Evolutionary conservation across 2,329 filamentous ascomycete species (phyloP), one percentile per base, ranked within the genome.

Genomic region (Botrytis sinoallii): DNA sequence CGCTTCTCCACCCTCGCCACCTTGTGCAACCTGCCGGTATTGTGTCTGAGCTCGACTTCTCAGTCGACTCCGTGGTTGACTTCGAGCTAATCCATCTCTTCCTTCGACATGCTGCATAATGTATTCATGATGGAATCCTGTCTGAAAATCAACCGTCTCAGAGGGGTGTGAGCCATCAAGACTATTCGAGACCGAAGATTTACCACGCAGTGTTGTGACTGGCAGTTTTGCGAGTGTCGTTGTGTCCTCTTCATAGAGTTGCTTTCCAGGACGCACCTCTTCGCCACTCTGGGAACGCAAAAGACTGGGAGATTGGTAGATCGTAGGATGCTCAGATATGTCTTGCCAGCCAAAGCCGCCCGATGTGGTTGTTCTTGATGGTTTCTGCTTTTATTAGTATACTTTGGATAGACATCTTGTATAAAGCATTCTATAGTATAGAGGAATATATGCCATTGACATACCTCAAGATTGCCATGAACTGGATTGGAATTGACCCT

Each of bases 141-240:
- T 74, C 60, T 77, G 74, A 55, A 80, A 79, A 61, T 80, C 78
- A 52, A 81, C 57, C 16, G 74, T 76, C 42, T 78, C 78, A 59
- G 75, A 77, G 42, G 75, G 74, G 44, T 74, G 55, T 29, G 76
- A 77, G 22, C 77, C 78, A 74, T 79, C 76, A 42, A 76, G 74
- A 57, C 78, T 80, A 22, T 78, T 74, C 12, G 74, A 25, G 16
- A 63, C 16, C 3, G 55, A 61, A 22, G 64, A 64, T 70, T 48
- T 66, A 22, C 44, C 46, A 63, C 59, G 48, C 48, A 71, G 7
- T 46, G 40, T 25, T 46, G 60, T 70, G 48, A 71, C 46, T 12
- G 60, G 48, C 40, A 64, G 18, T 64, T 69, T 48, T 25, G 71
- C 63, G 16, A 73, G 71, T 29, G 71, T 69, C 25, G 35, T 32